phyloP scores from a whole-genome alignment of 2,329 filamentous ascomycete species.

The Bisporella sp. region DNA sequence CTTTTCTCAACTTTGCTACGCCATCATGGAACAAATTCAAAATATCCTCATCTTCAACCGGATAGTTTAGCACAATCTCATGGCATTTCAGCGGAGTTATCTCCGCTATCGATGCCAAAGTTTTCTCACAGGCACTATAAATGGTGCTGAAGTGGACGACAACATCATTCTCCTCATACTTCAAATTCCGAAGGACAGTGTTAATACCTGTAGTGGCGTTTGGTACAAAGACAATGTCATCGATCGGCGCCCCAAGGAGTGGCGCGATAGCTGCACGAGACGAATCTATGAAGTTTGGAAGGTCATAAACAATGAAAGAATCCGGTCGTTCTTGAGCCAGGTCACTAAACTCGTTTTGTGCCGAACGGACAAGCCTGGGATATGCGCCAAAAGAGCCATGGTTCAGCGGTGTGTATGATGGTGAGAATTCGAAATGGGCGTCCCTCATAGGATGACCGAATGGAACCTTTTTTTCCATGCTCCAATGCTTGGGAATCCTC shows the following conservation, averaged over 20 bases:
- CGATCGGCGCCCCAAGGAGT: constrained; percentile 56
- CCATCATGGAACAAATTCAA: constrained; percentile 50
- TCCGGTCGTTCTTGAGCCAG: constrained; percentile 62
- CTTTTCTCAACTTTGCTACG: constrained; percentile 41
- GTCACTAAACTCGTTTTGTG: constrained; percentile 58
- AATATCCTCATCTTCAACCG: constrained; percentile 62
- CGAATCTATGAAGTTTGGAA: constrained; percentile 54
- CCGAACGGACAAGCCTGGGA: constrained; percentile 54
- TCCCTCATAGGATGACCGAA: constrained; percentile 19
- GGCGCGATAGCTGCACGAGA: constrained; percentile 56
- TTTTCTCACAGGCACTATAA: constrained; percentile 72
- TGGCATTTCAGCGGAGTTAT: constrained; percentile 5
- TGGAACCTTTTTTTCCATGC: constrained; percentile 13
- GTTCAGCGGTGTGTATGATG: constrained; percentile 19
- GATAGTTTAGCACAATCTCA: constrained; percentile 55
- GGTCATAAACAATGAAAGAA: constrained; percentile 64
- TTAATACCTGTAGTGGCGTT: constrained; percentile 78
- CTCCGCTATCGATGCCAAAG: constrained; percentile 53
- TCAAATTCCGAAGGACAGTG: constrained; percentile 66
- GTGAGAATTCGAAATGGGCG: constrained; percentile 18
- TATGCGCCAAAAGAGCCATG: constrained; percentile 71
- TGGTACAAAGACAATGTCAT: constrained; percentile 66
- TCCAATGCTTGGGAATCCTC: neutral
- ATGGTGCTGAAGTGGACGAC: constrained; percentile 73
- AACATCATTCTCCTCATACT: constrained; percentile 58